Evolutionary conservation across 2,329 filamentous ascomycete species (phyloP).

Genomic region (Helminthosporium solani): DNA sequence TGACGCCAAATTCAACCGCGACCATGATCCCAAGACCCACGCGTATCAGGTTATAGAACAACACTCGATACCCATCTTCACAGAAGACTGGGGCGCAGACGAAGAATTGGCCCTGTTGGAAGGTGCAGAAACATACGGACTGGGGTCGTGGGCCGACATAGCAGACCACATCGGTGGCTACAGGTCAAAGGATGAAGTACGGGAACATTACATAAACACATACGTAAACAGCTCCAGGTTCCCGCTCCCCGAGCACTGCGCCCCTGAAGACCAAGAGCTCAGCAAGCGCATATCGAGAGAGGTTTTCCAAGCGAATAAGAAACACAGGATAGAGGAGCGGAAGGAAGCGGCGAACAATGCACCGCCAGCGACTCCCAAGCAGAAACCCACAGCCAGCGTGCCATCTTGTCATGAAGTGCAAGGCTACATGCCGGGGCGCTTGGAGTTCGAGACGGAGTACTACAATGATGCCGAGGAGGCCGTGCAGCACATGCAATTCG

Average conservation of each 20-base stretch:
- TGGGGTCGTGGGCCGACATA: slow-evolving; percentile 97
- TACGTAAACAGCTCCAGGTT: slow-evolving; percentile 84
- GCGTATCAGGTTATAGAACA: slow-evolving; percentile 94
- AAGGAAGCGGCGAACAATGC: slow-evolving; percentile 85
- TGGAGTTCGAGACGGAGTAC: slow-evolving; percentile 97
- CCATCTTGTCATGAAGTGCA: slow-evolving; percentile 97
- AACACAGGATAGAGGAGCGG: slow-evolving; percentile 86
- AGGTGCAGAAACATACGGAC: slow-evolving; percentile 91
- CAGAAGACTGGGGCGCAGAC: slow-evolving; percentile 93
- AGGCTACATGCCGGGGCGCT: slow-evolving; percentile 94
- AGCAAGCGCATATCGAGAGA: slow-evolving; percentile 82
- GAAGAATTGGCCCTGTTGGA: slow-evolving; percentile 93
- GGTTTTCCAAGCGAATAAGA: slow-evolving; percentile 90
- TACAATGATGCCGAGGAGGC: slow-evolving; percentile 98
- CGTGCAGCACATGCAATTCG: slow-evolving; percentile 97
- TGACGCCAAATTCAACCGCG: slow-evolving; percentile 74
- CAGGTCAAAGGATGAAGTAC: slow-evolving; percentile 89
- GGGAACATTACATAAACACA: slow-evolving; percentile 86
- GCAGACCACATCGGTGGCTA: slow-evolving; percentile 97
- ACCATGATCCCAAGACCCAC: slow-evolving; percentile 84
- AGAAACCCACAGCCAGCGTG: slow-evolving; percentile 92
- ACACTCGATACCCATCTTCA: slow-evolving; percentile 96
- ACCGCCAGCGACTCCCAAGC: slow-evolving; percentile 81
- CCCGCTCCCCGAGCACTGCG: slow-evolving; percentile 82
- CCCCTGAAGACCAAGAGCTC: slow-evolving; percentile 75